These are phyloP conservation scores for Brassica balearica DNA, from an alignment of 441 rosid species.

Conservation along the genomic window DNA sequence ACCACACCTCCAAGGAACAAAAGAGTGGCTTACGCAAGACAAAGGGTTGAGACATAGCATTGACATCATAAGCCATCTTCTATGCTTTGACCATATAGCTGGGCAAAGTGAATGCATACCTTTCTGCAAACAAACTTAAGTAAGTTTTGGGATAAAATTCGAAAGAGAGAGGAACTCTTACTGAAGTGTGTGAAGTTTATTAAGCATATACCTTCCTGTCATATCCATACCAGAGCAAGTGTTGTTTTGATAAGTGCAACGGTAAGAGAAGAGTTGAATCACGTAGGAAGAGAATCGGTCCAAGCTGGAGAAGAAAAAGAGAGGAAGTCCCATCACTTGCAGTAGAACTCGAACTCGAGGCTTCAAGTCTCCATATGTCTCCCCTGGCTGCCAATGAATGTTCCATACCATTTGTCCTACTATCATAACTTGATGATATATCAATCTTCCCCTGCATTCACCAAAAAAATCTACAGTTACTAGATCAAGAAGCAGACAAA, in stretches of 20 bases:
- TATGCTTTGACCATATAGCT: conserved; percentile 94
- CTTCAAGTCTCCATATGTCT: conserved; percentile 93
- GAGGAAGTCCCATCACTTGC: conserved; percentile 74
- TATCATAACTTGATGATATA: conserved; percentile 81
- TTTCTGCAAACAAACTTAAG: conserved; percentile 56
- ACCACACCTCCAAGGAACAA: conserved; percentile 1
- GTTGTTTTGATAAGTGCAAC: conserved; percentile 91
- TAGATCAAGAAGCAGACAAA: conserved; percentile 13
- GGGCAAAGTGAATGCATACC: conserved; percentile 98
- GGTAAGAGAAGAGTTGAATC: conserved; percentile 91
- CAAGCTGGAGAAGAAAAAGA: conserved; percentile 90
- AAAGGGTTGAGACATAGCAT: conserved; percentile 91
- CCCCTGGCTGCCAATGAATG: conserved; percentile 91
- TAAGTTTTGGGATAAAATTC: background rate
- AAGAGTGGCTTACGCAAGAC: conserved; percentile 69
- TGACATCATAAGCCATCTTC: conserved; percentile 97
- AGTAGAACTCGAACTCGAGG: conserved; percentile 58
- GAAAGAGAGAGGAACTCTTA: background rate
- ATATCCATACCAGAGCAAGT: conserved; percentile 98
- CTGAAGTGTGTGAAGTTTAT: background rate
- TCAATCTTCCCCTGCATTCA: conserved; percentile 70
- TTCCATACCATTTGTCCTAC: conserved; percentile 69
- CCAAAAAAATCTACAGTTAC: background rate
- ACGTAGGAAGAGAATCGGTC: conserved; percentile 86
- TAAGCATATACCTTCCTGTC: conserved; percentile 85